phyloP scores from a whole-genome alignment of 805 yeast species.

The Candida michaelii region DNA sequence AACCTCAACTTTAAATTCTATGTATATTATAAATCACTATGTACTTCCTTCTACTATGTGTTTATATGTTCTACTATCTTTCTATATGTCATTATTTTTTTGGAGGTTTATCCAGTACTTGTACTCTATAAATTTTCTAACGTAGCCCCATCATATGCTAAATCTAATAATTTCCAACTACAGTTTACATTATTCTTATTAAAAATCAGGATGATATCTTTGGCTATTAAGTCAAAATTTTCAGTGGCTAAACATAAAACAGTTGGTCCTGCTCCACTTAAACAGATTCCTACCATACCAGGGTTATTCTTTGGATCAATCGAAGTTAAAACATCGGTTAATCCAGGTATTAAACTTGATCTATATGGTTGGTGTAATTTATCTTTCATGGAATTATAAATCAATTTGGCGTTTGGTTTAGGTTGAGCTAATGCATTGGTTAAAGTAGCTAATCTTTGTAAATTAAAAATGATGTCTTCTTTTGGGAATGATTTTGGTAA shows the following conservation, averaged over 20 bases:
- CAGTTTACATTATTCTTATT: conserved; percentile 65
- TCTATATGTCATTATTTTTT: not conserved
- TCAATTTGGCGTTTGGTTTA: conserved; percentile 78
- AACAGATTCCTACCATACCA: conserved; percentile 89
- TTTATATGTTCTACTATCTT: not conserved
- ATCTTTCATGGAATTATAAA: conserved; percentile 96
- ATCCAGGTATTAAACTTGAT: conserved; percentile 86
- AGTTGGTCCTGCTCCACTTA: conserved; percentile 98
- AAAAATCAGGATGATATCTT: conserved; percentile 70
- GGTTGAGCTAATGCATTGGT: conserved; percentile 88
- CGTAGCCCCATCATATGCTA: conserved; percentile 84
- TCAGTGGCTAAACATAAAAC: conserved; percentile 90
- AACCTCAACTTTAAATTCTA: not conserved
- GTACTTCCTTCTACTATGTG: conserved; percentile 5
- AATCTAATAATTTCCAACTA: conserved; percentile 78
- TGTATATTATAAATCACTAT: conserved; percentile 3
- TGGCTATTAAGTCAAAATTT: conserved; percentile 81
- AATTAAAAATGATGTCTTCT: conserved; percentile 83
- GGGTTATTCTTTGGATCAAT: conserved; percentile 81
- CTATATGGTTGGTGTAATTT: conserved; percentile 97
- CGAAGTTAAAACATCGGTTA: conserved; percentile 72
- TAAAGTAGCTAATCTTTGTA: conserved; percentile 89
- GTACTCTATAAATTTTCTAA: conserved; percentile 1
- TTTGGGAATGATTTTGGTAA: conserved; percentile 78
- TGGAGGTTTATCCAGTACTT: not conserved